A percentile compares a stretch with the other conserved stretches of the same genome.
phyloP scores from a whole-genome alignment of 768 basidiomycete species.

The Lactarius psammicola region DNA sequence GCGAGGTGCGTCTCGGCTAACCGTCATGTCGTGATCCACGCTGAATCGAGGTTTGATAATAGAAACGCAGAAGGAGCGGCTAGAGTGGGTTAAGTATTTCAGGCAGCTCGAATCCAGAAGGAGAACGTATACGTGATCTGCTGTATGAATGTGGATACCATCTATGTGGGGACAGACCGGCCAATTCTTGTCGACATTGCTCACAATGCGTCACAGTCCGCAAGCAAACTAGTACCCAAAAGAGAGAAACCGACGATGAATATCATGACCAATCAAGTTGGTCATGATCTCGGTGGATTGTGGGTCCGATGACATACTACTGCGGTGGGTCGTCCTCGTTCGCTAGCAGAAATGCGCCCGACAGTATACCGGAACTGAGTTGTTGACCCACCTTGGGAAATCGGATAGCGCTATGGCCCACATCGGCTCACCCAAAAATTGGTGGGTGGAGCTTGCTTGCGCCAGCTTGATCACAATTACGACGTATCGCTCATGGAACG shows the following conservation, averaged over 20 bases:
- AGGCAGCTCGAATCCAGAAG: conserved; percentile 27
- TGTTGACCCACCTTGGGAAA: background rate
- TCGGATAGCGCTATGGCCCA: background rate
- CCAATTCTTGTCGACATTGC: too few species aligned
- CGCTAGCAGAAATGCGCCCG: too few species aligned
- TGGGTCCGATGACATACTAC: background rate
- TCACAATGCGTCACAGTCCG: too few species aligned
- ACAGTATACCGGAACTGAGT: background rate
- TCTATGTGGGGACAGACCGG: background rate
- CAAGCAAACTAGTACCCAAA: too few species aligned
- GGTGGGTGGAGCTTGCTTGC: too few species aligned
- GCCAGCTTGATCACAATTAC: background rate
- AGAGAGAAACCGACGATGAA: too few species aligned
- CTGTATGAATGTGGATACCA: conserved; percentile 16
- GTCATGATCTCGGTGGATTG: background rate
- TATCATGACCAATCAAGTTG: too few species aligned
- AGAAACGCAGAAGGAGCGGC: conserved; percentile 26
- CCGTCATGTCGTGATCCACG: background rate
- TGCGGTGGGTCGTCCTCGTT: too few species aligned
- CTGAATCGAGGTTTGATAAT: background rate
- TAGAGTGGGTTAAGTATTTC: conserved; percentile 27
- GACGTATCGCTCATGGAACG: background rate
- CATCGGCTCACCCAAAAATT: background rate
- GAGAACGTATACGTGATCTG: conserved; percentile 29
- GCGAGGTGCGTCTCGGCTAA: conserved; percentile 22